These are phyloP conservation scores for Eutrema japonicum DNA, from an alignment of 345 rosid species.

Conservation along the genomic window DNA sequence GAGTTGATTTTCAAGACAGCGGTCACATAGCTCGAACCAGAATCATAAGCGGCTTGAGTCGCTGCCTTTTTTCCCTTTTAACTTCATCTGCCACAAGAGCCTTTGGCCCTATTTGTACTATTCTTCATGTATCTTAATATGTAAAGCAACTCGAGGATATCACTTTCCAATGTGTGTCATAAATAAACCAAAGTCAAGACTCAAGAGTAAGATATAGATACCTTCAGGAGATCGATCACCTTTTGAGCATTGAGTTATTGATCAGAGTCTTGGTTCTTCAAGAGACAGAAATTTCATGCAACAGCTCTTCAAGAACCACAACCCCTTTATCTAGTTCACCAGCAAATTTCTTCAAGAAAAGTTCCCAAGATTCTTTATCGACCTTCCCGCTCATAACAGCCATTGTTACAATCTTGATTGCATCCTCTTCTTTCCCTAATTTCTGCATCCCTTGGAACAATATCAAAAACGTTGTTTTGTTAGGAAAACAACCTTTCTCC, in stretches of 20 bases:
- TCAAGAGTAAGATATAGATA: not conserved
- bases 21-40: conserved; percentile 9
- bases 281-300: conserved; percentile 30
- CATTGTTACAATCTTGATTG: conserved; percentile 51
- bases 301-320: conserved; percentile 46
- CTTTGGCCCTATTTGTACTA: conserved; percentile 3
- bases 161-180: not conserved
- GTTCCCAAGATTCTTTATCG: conserved; percentile 63
- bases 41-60: conserved; percentile 6
- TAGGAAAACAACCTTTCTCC: conserved; percentile 67
- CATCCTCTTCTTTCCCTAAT: conserved; percentile 56
- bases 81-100: conserved; percentile 23
- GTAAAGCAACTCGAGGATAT: not conserved
- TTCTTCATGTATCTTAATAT: not conserved
- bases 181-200: conserved; percentile 9
- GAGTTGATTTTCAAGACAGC: not conserved
- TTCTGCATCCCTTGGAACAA: conserved; percentile 58
- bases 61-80: conserved; percentile 15
- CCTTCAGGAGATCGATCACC: conserved; percentile 8
- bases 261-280: conserved; percentile 25
- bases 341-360: conserved; percentile 52
- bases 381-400: conserved; percentile 57
- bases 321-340: conserved; percentile 48
- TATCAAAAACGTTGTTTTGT: conserved; percentile 54
- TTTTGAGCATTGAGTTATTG: conserved; percentile 10